Evolutionary conservation across 345 rosid species (phyloP).

Genomic region (Iberis pinnata): DNA sequence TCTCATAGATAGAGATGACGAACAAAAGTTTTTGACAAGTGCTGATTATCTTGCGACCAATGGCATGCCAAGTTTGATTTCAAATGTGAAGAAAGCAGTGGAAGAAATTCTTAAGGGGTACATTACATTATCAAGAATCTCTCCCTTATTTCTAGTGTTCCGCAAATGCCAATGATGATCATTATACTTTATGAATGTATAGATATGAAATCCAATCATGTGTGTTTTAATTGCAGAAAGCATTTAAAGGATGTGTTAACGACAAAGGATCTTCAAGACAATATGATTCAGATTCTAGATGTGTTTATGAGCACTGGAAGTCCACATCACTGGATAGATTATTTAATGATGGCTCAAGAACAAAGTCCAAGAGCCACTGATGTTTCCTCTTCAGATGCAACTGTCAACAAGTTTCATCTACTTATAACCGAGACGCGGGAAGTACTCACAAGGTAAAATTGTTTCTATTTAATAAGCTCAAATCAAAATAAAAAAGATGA

Average conservation of each 20-base stretch:
- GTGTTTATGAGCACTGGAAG: constrained; percentile 67
- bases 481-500: too few species aligned
- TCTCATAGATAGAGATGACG: constrained; percentile 67
- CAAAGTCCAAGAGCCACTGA: constrained; percentile 29
- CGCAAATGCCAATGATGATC: constrained; percentile 7
- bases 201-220: neutral
- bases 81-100: constrained; percentile 55
- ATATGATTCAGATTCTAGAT: constrained; percentile 59
- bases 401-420: constrained; percentile 50
- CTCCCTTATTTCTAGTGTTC: constrained; percentile 11
- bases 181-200: neutral
- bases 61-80: constrained; percentile 51
- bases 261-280: constrained; percentile 43
- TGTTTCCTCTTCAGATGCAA: constrained; percentile 25
- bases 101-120: constrained; percentile 76
- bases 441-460: constrained; percentile 82
- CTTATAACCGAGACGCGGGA: constrained; percentile 73
- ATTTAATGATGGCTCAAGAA: constrained; percentile 73
- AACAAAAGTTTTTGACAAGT: constrained; percentile 63
- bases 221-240: constrained; percentile 43
- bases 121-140: constrained; percentile 1
- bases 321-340: constrained; percentile 73
- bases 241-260: constrained; percentile 62
- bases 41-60: constrained; percentile 72
- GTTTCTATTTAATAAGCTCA: too few species aligned